Evolutionary conservation across 176 grass and related monocot genomes (phyloP).

Genomic region (Carex kokanica): DNA sequence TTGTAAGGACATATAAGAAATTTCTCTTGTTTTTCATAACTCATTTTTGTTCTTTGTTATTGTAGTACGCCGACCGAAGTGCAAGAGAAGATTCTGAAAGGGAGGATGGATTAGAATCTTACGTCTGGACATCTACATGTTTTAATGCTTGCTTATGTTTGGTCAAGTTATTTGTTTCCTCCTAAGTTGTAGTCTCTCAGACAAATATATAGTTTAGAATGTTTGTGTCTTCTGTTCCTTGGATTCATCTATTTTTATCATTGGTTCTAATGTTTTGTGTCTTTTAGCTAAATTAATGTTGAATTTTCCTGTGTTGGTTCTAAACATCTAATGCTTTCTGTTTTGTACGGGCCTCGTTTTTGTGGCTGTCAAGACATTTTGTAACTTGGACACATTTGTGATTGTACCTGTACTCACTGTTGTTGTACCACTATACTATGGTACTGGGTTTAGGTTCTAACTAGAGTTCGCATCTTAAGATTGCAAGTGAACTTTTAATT

Average conservation of each 20-base stretch:
- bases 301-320: not conserved
- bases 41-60: not conserved
- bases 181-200: conserved; percentile 16
- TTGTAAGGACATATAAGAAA: not conserved
- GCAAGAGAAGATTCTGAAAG: conserved; percentile 76
- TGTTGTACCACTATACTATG: not conserved
- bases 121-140: conserved; percentile 11
- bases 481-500: no score
- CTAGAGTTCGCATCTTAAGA: not conserved
- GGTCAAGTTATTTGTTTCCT: not conserved
- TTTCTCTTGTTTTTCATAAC: not conserved
- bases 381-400: not conserved
- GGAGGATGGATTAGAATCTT: conserved; percentile 74
- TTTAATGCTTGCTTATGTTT: conserved; percentile 22
- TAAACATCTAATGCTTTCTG: not conserved
- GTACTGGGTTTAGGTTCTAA: no score
- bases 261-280: conserved; percentile 25
- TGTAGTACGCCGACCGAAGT: conserved; percentile 85
- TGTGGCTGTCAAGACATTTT: not conserved
- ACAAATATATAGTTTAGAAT: conserved; percentile 15
- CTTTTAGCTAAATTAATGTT: not conserved
- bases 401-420: not conserved
- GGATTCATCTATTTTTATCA: conserved; percentile 22
- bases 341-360: not conserved
- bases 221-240: not conserved